Conservation (phyloP, 495 filamentous ascomycete species). For the Wilcoxina mikolae region DNA sequence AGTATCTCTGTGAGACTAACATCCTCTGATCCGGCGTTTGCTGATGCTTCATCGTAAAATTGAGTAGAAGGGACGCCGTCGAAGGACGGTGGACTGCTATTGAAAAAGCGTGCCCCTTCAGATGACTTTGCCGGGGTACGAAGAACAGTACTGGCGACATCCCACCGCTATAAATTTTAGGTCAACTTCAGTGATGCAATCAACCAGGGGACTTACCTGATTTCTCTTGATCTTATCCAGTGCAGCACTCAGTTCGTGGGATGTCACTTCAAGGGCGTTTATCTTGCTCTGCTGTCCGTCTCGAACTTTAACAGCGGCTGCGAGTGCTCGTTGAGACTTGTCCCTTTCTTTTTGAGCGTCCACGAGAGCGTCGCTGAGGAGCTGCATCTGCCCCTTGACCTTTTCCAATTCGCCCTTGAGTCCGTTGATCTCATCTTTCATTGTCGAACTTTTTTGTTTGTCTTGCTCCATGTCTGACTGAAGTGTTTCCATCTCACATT, state of each 20-base stretch:
- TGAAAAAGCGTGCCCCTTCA: background rate
- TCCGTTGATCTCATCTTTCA: background rate
- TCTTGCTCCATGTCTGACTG: background rate
- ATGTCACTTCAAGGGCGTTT: background rate
- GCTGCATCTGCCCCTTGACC: background rate
- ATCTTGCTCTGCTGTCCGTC: background rate
- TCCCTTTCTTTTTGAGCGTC: background rate
- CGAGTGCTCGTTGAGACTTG: background rate
- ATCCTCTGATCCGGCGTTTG: background rate
- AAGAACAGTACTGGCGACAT: background rate
- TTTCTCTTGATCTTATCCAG: background rate
- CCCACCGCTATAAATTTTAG: background rate
- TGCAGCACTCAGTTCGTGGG: background rate
- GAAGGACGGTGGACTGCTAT: background rate
- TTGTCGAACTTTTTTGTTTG: background rate
- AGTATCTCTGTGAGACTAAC: background rate
- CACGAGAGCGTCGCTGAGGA: background rate
- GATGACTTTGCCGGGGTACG: background rate
- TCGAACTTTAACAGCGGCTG: background rate
- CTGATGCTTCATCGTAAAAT: background rate
- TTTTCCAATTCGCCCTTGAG: background rate
- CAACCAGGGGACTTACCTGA: background rate
- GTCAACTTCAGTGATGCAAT: background rate
- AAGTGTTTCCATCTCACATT: background rate
- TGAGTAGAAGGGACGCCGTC: background rate